Evolutionary conservation across 345 rosid genomes (phyloP).

Genomic region (Hypericum androsaemum): DNA sequence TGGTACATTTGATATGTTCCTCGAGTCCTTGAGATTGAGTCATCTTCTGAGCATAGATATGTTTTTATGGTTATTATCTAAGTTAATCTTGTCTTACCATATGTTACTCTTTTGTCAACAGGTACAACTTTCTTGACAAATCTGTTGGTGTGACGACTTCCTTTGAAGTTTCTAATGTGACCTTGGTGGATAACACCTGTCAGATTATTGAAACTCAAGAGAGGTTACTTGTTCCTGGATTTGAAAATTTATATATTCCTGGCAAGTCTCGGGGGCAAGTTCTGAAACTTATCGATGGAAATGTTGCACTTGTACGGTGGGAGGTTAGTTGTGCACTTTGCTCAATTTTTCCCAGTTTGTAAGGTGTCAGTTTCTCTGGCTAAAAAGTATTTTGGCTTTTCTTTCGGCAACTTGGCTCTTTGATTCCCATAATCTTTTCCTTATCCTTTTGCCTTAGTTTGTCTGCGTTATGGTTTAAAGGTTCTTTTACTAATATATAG

Average conservation of each 20-base stretch:
- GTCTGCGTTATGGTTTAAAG: too few relatives aligned
- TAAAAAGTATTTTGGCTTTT: too few relatives aligned
- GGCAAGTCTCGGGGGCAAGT: constrained; percentile 62
- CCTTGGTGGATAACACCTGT: constrained; percentile 38
- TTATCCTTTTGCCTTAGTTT: too few relatives aligned
- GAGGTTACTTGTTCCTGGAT: constrained; percentile 63
- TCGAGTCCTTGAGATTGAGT: too few relatives aligned
- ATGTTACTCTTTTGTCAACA: constrained; percentile 22
- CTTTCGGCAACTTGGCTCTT: too few relatives aligned
- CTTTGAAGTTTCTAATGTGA: constrained; percentile 50
- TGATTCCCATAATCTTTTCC: too few relatives aligned
- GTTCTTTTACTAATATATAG: too few relatives aligned
- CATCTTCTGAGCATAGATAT: not conserved
- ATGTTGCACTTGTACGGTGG: constrained; percentile 86
- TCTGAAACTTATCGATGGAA: constrained; percentile 45
- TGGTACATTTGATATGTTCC: too few relatives aligned
- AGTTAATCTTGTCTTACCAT: not conserved
- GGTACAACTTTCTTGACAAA: constrained; percentile 83
- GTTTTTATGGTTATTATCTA: constrained; percentile 2
- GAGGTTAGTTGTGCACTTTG: constrained; percentile 46
- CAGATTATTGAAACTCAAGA: constrained; percentile 57
- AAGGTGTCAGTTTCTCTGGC: not conserved
- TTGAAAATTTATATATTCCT: constrained; percentile 74
- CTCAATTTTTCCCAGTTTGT: not conserved
- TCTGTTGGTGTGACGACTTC: constrained; percentile 74